A percentile compares a stretch with the other conserved stretches of the same genome.
Conservation (phyloP, 2,329 filamentous ascomycete species). For the Sporothrix sp. region DNA sequence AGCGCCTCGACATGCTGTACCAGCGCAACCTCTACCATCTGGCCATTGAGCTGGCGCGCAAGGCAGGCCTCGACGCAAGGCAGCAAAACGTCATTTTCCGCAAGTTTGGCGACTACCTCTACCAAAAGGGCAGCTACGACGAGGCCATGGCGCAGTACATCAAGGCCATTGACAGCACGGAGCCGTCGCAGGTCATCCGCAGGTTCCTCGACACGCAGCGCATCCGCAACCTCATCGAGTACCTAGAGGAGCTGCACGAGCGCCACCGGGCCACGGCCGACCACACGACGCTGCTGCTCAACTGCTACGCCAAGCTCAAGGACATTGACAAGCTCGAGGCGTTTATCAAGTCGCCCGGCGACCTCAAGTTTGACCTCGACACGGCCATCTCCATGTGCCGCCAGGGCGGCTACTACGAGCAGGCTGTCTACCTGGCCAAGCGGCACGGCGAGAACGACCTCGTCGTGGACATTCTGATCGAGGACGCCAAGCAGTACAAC, state of each 20-base stretch:
- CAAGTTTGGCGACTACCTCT: conserved; percentile 87
- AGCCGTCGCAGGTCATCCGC: conserved; percentile 90
- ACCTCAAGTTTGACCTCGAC: conserved; percentile 92
- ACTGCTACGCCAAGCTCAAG: conserved; percentile 97
- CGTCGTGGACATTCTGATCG: conserved; percentile 90
- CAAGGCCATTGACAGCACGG: conserved; percentile 88
- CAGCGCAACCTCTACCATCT: conserved; percentile 86
- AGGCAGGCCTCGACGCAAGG: conserved; percentile 65
- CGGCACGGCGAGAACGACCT: conserved; percentile 90
- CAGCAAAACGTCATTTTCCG: conserved; percentile 90
- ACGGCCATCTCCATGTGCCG: conserved; percentile 97
- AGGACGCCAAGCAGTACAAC: conserved; percentile 82
- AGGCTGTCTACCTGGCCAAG: conserved; percentile 88
- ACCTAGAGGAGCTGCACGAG: conserved; percentile 91
- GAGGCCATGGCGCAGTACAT: conserved; percentile 99
- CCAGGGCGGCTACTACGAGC: conserved; percentile 92
- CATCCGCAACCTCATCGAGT: conserved; percentile 95
- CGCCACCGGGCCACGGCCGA: conserved; percentile 88
- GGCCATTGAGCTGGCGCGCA: conserved; percentile 87
- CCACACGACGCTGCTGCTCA: conserved; percentile 86
- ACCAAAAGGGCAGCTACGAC: conserved; percentile 92
- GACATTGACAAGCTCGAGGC: conserved; percentile 92
- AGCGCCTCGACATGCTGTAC: conserved; percentile 87
- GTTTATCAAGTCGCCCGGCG: conserved; percentile 91
- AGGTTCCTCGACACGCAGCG: conserved; percentile 96